Evolutionary conservation across 1,284 basidiomycete genomes (phyloP).

Genomic region (Leucoagaricus sp.): DNA sequence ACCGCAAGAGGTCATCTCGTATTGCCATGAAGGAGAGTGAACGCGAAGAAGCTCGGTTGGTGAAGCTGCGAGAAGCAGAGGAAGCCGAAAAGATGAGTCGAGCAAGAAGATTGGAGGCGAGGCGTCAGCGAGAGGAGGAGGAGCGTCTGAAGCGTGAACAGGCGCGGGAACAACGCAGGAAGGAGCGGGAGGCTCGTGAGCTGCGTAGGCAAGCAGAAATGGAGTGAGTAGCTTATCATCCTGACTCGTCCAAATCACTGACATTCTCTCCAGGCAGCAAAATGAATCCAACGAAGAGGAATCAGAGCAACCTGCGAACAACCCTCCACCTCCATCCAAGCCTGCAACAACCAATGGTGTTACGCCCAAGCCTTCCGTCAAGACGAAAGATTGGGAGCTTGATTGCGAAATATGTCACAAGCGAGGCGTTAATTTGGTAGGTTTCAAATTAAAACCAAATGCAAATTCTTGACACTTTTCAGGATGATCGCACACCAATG

Average conservation of each 20-base stretch:
- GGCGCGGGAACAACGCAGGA: conserved; percentile 37
- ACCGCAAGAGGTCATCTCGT: conserved; percentile 83
- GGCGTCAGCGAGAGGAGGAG: conserved; percentile 64
- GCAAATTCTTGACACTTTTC: conserved; percentile 21
- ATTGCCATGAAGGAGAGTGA: conserved; percentile 75
- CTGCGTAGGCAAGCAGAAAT: conserved; percentile 20
- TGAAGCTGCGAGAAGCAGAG: conserved; percentile 56
- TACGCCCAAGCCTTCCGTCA: conserved; percentile 1
- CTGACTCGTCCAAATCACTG: not conserved
- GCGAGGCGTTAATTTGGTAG: conserved; percentile 70
- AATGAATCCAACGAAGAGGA: conserved; percentile 3
- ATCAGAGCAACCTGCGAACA: not conserved
- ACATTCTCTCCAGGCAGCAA: conserved; percentile 2
- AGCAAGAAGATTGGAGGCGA: conserved; percentile 60
- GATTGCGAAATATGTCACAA: conserved; percentile 82
- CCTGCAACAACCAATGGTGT: not conserved
- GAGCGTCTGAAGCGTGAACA: conserved; percentile 56
- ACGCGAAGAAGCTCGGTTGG: conserved; percentile 64
- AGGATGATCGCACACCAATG: conserved; percentile 79
- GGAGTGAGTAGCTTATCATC: conserved; percentile 15
- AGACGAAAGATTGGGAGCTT: conserved; percentile 73
- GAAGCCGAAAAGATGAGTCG: conserved; percentile 67
- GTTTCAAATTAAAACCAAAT: conserved; percentile 12
- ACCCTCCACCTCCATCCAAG: not conserved
- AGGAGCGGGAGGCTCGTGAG: conserved; percentile 38